Conservation (phyloP, 257 asterid species). For the Primulina huaijiensis region DNA sequence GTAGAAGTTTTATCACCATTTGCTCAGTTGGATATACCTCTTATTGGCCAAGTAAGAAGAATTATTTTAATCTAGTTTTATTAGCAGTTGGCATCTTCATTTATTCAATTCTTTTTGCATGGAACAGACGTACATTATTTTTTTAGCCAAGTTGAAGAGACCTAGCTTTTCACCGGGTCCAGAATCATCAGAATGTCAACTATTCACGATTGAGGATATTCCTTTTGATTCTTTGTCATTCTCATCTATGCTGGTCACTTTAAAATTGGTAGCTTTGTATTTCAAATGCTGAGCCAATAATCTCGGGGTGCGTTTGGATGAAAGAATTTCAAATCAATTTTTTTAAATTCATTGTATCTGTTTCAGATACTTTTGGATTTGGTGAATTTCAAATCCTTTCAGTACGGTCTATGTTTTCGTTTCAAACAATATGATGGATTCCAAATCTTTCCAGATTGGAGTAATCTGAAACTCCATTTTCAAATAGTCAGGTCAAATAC, state of each 20-base stretch:
- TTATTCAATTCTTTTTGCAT: constrained; percentile 21
- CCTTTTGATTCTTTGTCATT: constrained; percentile 90
- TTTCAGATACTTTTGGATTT: not conserved
- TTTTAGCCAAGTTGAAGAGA: constrained; percentile 80
- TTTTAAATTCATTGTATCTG: no score
- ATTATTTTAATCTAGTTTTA: constrained; percentile 16
- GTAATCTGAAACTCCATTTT: not conserved
- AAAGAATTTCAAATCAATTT: not conserved
- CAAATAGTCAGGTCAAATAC: not conserved
- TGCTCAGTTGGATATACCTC: constrained; percentile 92
- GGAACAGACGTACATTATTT: constrained; percentile 81
- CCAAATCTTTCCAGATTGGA: no score
- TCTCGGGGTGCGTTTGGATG: constrained; percentile 2
- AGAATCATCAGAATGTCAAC: constrained; percentile 86
- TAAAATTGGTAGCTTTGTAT: constrained; percentile 57
- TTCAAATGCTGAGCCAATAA: constrained; percentile 2
- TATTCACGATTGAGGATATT: constrained; percentile 65
- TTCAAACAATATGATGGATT: no score
- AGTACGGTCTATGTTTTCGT: no score
- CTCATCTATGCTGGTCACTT: constrained; percentile 88
- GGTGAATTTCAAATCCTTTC: no score
- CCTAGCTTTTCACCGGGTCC: constrained; percentile 87
- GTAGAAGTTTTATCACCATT: constrained; percentile 78
- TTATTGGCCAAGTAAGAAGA: constrained; percentile 72
- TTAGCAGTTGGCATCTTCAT: constrained; percentile 16